These are phyloP conservation scores for Bolboschoenoplectus hybrid DNA, from an alignment of 202 grass and related monocot genomes.

Conservation along the genomic window DNA sequence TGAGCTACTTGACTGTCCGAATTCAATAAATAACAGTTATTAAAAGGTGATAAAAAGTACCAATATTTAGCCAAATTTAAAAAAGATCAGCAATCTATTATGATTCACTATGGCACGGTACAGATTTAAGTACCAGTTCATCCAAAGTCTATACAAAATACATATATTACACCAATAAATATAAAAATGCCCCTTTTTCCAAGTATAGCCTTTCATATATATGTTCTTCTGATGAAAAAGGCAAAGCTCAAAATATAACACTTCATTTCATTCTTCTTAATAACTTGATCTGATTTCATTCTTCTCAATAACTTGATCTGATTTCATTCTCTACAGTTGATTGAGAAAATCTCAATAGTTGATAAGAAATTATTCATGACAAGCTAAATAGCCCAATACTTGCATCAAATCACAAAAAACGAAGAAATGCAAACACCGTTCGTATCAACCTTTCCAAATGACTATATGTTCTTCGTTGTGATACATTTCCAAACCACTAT, in stretches of 20 bases:
- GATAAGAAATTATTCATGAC: not conserved
- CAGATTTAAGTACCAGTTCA: not conserved
- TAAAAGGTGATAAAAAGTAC: not conserved
- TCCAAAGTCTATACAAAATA: not conserved
- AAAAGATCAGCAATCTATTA: not conserved
- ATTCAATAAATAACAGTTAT: not conserved
- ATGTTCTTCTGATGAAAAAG: not conserved
- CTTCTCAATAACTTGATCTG: not conserved
- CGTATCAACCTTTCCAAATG: not conserved
- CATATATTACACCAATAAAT: not conserved
- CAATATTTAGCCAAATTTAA: not conserved
- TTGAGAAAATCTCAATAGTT: not conserved
- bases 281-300: not conserved
- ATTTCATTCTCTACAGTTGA: not conserved
- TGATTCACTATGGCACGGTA: not conserved
- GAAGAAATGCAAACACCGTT: not conserved
- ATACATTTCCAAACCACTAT: no score
- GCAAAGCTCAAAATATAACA: not conserved
- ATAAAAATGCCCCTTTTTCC: not conserved
- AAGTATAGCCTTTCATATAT: not conserved
- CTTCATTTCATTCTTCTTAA: constrained; percentile 5
- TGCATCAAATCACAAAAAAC: not conserved
- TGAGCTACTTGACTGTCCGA: not conserved
- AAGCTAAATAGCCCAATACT: not conserved
- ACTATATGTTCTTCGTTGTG: not conserved